Evolutionary conservation across 768 basidiomycete species (phyloP).

Genomic region (Postia placenta): DNA sequence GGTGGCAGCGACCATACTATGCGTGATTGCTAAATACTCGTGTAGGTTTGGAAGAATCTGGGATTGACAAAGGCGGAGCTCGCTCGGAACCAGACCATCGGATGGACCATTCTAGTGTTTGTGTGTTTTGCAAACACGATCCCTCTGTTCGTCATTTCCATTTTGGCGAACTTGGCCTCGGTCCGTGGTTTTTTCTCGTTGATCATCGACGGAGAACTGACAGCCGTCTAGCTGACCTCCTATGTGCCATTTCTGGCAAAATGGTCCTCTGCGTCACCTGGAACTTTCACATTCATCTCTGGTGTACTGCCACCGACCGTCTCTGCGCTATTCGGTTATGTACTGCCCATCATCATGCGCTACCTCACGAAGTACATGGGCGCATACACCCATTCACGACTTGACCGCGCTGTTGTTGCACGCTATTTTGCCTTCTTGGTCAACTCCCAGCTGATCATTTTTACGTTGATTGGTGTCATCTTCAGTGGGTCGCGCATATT

Average conservation of each 20-base stretch:
- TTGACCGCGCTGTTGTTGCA: constrained; percentile 88
- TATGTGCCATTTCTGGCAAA: constrained; percentile 71
- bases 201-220: neutral
- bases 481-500: constrained; percentile 63
- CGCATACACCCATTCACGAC: constrained; percentile 61
- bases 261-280: constrained; percentile 61
- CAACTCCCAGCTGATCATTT: constrained; percentile 89
- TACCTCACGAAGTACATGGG: constrained; percentile 70
- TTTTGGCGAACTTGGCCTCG: constrained; percentile 84
- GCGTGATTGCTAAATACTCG: neutral
- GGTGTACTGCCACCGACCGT: constrained; percentile 91
- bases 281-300: constrained; percentile 77
- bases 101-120: constrained; percentile 69
- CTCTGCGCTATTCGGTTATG: constrained; percentile 83
- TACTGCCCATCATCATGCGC: constrained; percentile 90
- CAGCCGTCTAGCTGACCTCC: constrained; percentile 39
- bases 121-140: constrained; percentile 95
- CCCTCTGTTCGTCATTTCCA: constrained; percentile 84
- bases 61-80: constrained; percentile 64
- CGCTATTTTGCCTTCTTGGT: constrained; percentile 93
- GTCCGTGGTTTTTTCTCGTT: constrained; percentile 35
- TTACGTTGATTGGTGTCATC: constrained; percentile 85
- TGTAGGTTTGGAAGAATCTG: constrained; percentile 88
- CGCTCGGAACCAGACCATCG: constrained; percentile 59
- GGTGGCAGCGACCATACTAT: neutral